Conservation (phyloP, 352 stramenopile genomes). For the Globisporangium yorkense region DNA sequence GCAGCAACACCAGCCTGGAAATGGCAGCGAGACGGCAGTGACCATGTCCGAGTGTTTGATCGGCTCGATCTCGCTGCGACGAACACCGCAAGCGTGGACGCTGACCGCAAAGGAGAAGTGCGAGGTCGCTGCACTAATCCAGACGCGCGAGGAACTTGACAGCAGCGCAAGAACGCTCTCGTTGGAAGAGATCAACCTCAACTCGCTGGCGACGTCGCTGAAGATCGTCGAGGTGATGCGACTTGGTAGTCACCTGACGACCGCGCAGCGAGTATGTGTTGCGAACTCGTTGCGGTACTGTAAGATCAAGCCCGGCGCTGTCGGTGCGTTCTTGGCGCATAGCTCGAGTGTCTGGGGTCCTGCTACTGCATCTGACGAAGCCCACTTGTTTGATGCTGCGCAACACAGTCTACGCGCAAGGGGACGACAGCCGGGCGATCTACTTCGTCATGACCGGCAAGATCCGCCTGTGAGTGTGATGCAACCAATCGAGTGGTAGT, state of each 20-base stretch:
- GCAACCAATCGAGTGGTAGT: too few species aligned
- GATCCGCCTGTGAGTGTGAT: conserved; percentile 22
- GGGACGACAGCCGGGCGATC: conserved; percentile 18
- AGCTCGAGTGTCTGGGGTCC: neutral
- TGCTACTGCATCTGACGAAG: neutral
- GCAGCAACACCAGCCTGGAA: neutral
- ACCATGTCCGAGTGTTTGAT: conserved; percentile 35
- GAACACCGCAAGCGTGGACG: neutral
- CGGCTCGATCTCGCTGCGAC: conserved; percentile 16
- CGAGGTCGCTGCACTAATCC: conserved; percentile 18
- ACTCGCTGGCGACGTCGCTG: conserved; percentile 19
- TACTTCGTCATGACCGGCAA: conserved; percentile 29
- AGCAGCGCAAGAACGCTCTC: neutral
- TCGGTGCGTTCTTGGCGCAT: conserved; percentile 4
- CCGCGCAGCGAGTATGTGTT: conserved; percentile 14
- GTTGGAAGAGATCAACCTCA: conserved; percentile 3
- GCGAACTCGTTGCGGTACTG: conserved; percentile 21
- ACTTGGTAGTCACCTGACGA: conserved; percentile 15
- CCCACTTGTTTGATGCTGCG: neutral
- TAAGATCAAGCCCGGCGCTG: conserved; percentile 14
- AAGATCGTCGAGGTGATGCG: conserved; percentile 25
- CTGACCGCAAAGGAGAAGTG: conserved; percentile 14
- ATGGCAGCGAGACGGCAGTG: conserved; percentile 15
- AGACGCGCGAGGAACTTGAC: conserved; percentile 13
- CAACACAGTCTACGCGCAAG: conserved; percentile 25